Evolutionary conservation across 176 grass and related monocot genomes (phyloP).

Genomic region (Paspalum vaginatum): DNA sequence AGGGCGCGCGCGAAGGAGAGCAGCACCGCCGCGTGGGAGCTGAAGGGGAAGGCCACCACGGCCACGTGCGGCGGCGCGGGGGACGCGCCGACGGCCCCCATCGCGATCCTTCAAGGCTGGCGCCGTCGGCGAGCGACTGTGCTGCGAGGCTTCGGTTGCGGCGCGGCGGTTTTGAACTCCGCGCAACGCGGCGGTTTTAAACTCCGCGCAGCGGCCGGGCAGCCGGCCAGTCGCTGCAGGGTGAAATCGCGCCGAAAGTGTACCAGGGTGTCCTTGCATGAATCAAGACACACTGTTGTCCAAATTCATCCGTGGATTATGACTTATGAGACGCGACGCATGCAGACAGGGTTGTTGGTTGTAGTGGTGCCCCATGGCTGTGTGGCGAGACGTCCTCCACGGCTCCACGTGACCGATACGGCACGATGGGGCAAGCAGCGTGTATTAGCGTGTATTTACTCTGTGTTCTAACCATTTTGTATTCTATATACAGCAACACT

Average conservation of each 20-base stretch:
- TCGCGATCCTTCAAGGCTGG: background rate
- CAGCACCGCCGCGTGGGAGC: conserved; percentile 53
- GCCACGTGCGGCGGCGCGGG: conserved; percentile 51
- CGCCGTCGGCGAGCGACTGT: background rate
- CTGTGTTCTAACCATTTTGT: too few relatives aligned
- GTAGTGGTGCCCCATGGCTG: too few relatives aligned
- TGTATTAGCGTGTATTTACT: too few relatives aligned
- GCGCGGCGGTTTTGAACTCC: background rate
- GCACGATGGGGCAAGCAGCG: too few relatives aligned
- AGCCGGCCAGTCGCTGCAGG: background rate
- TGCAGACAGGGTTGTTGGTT: too few relatives aligned
- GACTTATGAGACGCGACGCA: too few relatives aligned
- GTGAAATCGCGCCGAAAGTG: background rate
- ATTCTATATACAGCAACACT: too few relatives aligned
- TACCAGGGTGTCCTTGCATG: too few relatives aligned
- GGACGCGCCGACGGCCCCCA: background rate
- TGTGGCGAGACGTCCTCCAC: too few relatives aligned
- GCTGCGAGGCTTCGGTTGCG: background rate
- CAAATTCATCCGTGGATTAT: too few relatives aligned
- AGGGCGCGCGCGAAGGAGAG: conserved; percentile 51
- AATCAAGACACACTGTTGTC: too few relatives aligned
- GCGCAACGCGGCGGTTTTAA: background rate
- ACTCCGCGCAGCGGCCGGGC: background rate
- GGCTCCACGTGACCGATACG: too few relatives aligned
- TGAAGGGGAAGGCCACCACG: conserved; percentile 68